Evolutionary conservation across 352 stramenopile species (phyloP), one percentile per base, ranked within the genome.

Genomic region (Pythium biforme): DNA sequence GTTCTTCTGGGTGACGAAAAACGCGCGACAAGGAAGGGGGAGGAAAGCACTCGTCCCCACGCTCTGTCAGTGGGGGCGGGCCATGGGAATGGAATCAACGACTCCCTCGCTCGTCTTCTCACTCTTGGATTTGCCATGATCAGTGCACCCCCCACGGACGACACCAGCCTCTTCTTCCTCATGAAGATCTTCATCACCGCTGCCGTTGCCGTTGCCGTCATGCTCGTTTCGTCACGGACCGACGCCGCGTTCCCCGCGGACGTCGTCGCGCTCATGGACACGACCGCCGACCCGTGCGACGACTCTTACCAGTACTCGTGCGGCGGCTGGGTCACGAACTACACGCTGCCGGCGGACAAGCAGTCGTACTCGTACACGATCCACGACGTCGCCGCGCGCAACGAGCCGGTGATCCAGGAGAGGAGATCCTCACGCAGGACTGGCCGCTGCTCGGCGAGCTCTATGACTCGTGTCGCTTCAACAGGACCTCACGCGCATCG

Each of bases 291-390:
- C 34, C 84, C 84, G 9, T 91, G 81, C 60, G 64, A 80, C 14
- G 81, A 93, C 68, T 90, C 90, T 46, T 93, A 90, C 74, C 65
- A 82, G 49, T 89, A 84, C 74, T 31, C 69, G 11, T 77, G 73
- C 25, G 72, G 72, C n/a, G 53, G n/a, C 26, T 79, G 72, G 72
- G 23, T 76, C 41, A 64, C 63, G 52, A 65, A 70, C 49, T 62
- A 52, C 40, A 49, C 57, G 17, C 45, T 79, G 9, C 54, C 72
- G 4, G 27, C 49, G 1, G 65, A 79, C n/a, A 47, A 77, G 10
- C 68, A 81, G 39, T 75, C 72, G 29, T 86, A 29, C 26, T 25
- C 17, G 26, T 45, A 17, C 54, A 37, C 74, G 46, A 88, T 89
- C 60, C 45, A 62, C 25, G 70, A 31, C 33, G 72, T 84, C 25